Evolutionary conservation across 1,284 basidiomycete species (phyloP).

Genomic region (Filobasidium uniguttulatum): DNA sequence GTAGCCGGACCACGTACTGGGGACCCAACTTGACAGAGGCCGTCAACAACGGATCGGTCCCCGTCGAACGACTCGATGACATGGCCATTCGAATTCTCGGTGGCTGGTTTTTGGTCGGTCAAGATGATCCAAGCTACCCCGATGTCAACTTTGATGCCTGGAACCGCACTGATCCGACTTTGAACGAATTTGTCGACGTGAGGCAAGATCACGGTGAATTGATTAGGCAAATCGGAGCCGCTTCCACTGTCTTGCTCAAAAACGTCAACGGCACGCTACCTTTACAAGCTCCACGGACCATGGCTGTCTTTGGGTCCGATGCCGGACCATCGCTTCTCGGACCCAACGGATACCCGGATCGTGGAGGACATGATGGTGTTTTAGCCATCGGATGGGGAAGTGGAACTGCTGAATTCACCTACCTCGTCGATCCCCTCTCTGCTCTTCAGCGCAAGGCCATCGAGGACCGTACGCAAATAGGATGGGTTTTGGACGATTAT

Average conservation of each 20-base stretch:
- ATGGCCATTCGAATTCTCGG: constrained; percentile 51
- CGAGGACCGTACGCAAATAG: constrained; percentile 44
- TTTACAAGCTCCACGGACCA: constrained; percentile 42
- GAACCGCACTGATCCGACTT: constrained; percentile 13
- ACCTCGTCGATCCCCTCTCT: constrained; percentile 46
- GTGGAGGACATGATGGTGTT: constrained; percentile 33
- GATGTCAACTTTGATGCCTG: constrained; percentile 32
- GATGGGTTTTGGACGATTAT: constrained; percentile 50
- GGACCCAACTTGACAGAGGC: constrained; percentile 44
- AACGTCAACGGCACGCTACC: constrained; percentile 49
- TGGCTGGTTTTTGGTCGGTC: constrained; percentile 49
- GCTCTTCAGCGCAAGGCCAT: constrained; percentile 50
- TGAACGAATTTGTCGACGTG: constrained; percentile 53
- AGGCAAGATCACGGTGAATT: constrained; percentile 55
- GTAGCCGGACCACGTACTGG: constrained; percentile 39
- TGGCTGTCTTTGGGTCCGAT: constrained; percentile 54
- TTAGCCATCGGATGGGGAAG: constrained; percentile 78
- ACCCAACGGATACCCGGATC: constrained; percentile 57
- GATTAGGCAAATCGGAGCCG: constrained; percentile 57
- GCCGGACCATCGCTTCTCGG: constrained; percentile 54
- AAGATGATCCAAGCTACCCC: constrained; percentile 48
- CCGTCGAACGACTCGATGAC: constrained; percentile 46
- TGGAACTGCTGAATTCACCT: constrained; percentile 43
- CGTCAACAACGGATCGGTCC: constrained; percentile 45
- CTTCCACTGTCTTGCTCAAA: constrained; percentile 60